These are phyloP conservation scores for Capsella rubella DNA, from an alignment of 441 rosid genomes.

Conservation along the genomic window DNA sequence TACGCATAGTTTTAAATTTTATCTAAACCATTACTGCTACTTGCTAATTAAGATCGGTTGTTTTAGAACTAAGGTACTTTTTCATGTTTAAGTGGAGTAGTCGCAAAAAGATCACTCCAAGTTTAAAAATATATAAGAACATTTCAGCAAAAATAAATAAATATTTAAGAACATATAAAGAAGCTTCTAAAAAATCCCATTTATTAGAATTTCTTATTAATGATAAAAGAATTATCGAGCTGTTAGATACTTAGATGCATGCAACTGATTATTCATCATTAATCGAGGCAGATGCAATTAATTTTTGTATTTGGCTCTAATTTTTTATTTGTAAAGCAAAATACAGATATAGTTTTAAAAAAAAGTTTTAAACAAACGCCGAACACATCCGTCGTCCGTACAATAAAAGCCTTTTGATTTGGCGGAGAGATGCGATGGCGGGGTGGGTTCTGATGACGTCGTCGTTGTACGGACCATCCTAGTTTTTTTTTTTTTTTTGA, in stretches of 20 bases:
- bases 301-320: neutral
- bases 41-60: neutral
- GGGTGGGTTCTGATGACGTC: conserved; percentile 33
- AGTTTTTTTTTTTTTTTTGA: no score
- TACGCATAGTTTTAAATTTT: neutral
- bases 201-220: no score
- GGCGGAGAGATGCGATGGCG: conserved; percentile 10
- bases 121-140: neutral
- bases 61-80: neutral
- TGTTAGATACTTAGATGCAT: conserved; percentile 4
- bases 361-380: neutral
- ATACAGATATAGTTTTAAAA: neutral
- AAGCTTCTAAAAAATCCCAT: neutral
- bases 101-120: neutral
- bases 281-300: neutral
- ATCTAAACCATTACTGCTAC: neutral
- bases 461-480: conserved; percentile 35
- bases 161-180: neutral
- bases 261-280: neutral
- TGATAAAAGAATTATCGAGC: neutral
- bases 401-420: conserved; percentile 3
- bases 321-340: neutral
- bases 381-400: conserved; percentile 34
- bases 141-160: neutral
- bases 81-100: neutral